phyloP scores from a whole-genome alignment of 257 asterid genomes.

The Paulownia fortunei region DNA sequence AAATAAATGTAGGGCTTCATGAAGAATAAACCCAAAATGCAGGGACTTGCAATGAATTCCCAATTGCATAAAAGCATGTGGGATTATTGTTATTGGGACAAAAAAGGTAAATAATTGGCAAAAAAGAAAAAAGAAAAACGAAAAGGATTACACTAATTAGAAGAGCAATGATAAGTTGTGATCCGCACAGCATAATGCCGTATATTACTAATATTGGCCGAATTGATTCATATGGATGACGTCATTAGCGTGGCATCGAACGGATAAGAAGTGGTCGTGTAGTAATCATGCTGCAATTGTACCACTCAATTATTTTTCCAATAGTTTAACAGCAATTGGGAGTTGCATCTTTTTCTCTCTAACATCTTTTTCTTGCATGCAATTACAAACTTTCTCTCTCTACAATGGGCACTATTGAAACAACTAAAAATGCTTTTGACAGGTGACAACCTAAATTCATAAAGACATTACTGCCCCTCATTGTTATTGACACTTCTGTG shows the following conservation, averaged over 20 bases:
- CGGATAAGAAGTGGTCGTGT: background rate
- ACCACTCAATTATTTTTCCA: background rate
- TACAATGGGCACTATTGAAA: background rate
- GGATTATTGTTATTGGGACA: background rate
- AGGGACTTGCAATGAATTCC: background rate
- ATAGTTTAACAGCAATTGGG: background rate
- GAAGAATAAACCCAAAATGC: background rate
- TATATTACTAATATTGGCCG: background rate
- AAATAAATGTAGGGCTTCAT: background rate
- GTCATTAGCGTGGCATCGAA: background rate
- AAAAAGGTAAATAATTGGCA: background rate
- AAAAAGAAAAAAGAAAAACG: no score
- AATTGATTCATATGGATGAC: background rate
- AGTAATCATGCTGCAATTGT: conserved; percentile 7
- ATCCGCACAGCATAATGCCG: background rate
- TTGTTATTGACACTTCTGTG: background rate
- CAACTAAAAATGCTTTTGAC: conserved; percentile 5
- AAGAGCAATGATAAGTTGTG: background rate
- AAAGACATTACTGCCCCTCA: conserved; percentile 15
- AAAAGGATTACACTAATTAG: background rate
- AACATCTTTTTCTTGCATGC: background rate
- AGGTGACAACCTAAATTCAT: background rate
- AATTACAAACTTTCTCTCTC: background rate
- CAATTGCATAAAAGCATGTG: background rate
- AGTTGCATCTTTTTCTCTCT: background rate